These are phyloP conservation scores for Aureobasidium uvarum DNA, from an alignment of 2,329 filamentous ascomycete species.

Conservation along the genomic window DNA sequence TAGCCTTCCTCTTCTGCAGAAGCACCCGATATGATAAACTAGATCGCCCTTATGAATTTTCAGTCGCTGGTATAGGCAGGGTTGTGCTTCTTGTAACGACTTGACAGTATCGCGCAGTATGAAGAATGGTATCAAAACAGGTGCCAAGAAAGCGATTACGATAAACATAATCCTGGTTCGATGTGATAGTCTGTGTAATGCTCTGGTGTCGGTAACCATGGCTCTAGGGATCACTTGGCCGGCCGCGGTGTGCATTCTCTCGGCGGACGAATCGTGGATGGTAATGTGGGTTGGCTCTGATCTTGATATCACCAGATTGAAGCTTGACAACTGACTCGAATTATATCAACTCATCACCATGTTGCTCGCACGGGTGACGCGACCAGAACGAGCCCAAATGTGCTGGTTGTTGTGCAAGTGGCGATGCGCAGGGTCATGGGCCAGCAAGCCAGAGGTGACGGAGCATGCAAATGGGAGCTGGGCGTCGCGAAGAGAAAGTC, in stretches of 20 bases:
- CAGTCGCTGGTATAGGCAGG: background rate
- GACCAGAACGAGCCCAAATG: constrained; percentile 21
- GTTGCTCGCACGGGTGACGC: background rate
- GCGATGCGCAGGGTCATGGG: background rate
- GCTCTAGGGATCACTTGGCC: background rate
- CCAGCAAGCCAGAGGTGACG: background rate
- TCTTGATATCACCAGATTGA: background rate
- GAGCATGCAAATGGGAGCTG: constrained; percentile 2
- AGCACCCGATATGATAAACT: no score
- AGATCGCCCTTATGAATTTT: background rate
- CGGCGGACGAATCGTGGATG: background rate
- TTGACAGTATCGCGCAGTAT: background rate
- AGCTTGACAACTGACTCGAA: background rate
- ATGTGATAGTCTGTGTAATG: background rate
- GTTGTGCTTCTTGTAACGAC: background rate
- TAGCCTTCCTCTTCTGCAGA: no score
- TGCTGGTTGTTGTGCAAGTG: background rate
- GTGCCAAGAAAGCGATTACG: background rate
- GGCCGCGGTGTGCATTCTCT: background rate
- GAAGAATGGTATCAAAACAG: background rate
- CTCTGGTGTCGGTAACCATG: background rate
- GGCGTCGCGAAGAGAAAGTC: constrained; percentile 17
- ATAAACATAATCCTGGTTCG: background rate
- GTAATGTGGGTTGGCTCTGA: background rate
- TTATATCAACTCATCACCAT: background rate